Percentiles rank a stretch among this genome's conserved stretches.
These are phyloP conservation scores for Alternaria hordeiaustralica DNA, from an alignment of 2,329 filamentous ascomycete genomes.

Conservation along the genomic window DNA sequence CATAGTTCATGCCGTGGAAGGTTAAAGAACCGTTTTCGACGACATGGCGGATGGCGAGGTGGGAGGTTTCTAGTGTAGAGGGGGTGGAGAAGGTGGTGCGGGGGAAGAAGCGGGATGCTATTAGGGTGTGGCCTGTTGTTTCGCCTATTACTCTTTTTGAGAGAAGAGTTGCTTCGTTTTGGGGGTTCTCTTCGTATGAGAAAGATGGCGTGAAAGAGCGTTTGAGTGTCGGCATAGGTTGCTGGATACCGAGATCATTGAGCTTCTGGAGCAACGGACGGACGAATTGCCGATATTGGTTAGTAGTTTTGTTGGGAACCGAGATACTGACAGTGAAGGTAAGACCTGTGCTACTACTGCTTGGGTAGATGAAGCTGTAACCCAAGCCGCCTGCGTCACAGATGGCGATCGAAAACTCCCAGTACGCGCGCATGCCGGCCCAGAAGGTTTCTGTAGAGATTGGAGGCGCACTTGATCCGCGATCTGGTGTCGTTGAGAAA, in stretches of 20 bases:
- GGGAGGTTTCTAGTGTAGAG: slow-evolving; percentile 6
- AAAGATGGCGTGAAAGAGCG: not conserved
- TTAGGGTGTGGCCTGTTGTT: slow-evolving; percentile 27
- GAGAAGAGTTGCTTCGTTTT: not conserved
- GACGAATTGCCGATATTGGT: slow-evolving; percentile 22
- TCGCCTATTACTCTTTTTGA: slow-evolving; percentile 22
- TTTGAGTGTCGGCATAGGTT: slow-evolving; percentile 17
- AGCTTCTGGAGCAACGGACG: slow-evolving; percentile 27
- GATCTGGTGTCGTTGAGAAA: slow-evolving; percentile 25
- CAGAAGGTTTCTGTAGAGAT: slow-evolving; percentile 33
- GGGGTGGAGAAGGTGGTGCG: slow-evolving; percentile 20
- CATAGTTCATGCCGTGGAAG: slow-evolving; percentile 36
- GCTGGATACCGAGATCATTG: slow-evolving; percentile 23
- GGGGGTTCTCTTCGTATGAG: not conserved
- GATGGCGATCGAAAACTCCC: slow-evolving; percentile 19
- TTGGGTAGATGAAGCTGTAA: slow-evolving; percentile 35
- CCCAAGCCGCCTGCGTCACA: slow-evolving; percentile 32
- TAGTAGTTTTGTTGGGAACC: slow-evolving; percentile 17
- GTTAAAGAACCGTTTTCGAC: slow-evolving; percentile 30
- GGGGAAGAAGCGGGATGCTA: slow-evolving; percentile 35
- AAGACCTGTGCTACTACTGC: slow-evolving; percentile 17
- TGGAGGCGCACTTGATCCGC: slow-evolving; percentile 8
- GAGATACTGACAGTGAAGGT: slow-evolving; percentile 30
- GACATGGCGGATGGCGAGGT: slow-evolving; percentile 23
- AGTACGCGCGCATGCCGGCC: slow-evolving; percentile 32